Evolutionary conservation across 2,329 filamentous ascomycete genomes (phyloP), one percentile per base, ranked within the genome.

Genomic region (Epichloe sp.): DNA sequence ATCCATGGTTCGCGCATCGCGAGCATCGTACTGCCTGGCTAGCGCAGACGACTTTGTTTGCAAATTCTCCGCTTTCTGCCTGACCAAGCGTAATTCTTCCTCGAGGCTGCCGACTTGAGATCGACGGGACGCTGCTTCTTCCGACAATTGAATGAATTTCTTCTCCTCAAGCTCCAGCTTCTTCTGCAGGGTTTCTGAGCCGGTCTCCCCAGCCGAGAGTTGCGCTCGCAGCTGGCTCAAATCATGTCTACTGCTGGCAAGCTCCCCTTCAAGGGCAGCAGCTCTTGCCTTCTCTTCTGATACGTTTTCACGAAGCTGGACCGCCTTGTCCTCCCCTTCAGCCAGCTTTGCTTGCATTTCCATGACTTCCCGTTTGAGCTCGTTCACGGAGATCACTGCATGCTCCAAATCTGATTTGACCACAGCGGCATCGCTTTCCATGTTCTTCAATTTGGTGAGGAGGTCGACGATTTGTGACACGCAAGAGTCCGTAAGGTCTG

Each of bases 201-300:
- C 88, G 3, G 83, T 89, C 65, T 93, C 88, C 15, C 88, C 89
- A 56, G 90, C 85, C 1, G 85, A 80, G 61, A 95, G 83, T 63
- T 85, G 85, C 15, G 73, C 71, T 52, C 86, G 80, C 21, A 95
- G 70, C 31, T 77, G 72, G 52, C 76, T 78, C 21, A 95, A 74
- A 58, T 93, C 84, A 14, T 76, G 71, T 40, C 86, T 81, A 53
- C 85, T 80, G 51, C 86, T 80, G 2, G 76, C 72, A 3, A 82
- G 64, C 58, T 83, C 78, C 31, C 64, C 64, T 58, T 83, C 78
- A 0, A 83, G 65, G 2, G 76, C 73, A n/a, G 62, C 53, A 2
- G 73, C 71, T 59, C 73, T 77, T 15, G 78, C 77, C 59, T 74
- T 73, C 56, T 80, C 76, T 49, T 74, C 73, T 0, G 72, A 68